Conservation (phyloP, 2,329 filamentous ascomycete genomes). For the Aspergillus sp. region DNA sequence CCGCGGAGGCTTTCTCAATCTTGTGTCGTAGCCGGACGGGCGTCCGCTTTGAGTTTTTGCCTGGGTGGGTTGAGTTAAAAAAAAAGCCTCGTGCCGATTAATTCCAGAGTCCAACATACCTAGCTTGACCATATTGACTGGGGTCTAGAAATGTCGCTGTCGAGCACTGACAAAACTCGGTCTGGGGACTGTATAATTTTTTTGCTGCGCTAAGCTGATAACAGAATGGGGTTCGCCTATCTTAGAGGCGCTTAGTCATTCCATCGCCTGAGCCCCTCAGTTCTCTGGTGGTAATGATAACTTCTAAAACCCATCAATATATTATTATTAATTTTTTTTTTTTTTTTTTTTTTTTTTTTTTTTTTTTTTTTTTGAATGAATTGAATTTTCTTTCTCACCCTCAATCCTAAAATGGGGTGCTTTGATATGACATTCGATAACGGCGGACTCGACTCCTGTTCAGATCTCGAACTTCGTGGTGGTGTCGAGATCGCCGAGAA, state of each 20-base stretch:
- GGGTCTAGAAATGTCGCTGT: slow-evolving; percentile 16
- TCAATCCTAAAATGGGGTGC: too few species aligned
- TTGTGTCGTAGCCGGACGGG: slow-evolving; percentile 89
- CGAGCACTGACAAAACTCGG: slow-evolving; percentile 18
- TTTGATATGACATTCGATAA: too few species aligned
- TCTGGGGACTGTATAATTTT: slow-evolving; percentile 22
- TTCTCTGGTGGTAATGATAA: too few species aligned
- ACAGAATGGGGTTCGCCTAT: slow-evolving; percentile 36
- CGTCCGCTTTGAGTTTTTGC: slow-evolving; percentile 91
- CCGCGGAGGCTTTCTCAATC: slow-evolving; percentile 86
- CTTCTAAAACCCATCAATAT: too few species aligned
- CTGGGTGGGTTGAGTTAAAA: slow-evolving; percentile 46
- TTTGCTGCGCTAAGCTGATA: slow-evolving; percentile 36
- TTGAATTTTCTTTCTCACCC: too few species aligned
- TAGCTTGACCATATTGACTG: slow-evolving; percentile 41
- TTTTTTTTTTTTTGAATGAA: too few species aligned
- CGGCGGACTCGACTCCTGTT: too few species aligned
- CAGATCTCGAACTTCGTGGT: too few species aligned
- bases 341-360: too few species aligned
- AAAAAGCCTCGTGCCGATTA: neutral
- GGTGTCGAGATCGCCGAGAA: too few species aligned
- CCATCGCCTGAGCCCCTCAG: neutral
- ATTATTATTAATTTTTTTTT: too few species aligned
- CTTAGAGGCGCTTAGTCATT: slow-evolving; percentile 21
- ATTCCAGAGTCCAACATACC: slow-evolving; percentile 26